Evolutionary conservation across 2,329 filamentous ascomycete species (phyloP).

Genomic region (Fonsecaea nubica): DNA sequence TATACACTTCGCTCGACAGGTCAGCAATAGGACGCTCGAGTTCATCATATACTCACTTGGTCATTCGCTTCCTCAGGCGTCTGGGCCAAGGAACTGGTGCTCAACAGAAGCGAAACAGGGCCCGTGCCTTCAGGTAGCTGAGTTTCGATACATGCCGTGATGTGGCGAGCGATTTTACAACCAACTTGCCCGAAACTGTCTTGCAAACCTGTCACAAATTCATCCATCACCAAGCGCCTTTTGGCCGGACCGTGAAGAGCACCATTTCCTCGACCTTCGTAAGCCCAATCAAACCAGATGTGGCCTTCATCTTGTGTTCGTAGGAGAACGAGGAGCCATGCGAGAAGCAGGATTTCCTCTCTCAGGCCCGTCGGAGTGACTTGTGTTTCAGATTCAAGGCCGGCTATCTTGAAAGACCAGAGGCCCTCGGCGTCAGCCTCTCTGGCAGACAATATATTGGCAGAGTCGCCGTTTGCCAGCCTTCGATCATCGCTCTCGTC

Average conservation of each 20-base stretch:
- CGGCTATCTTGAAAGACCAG: slow-evolving; percentile 43
- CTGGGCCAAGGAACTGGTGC: slow-evolving; percentile 21
- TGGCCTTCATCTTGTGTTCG: slow-evolving; percentile 51
- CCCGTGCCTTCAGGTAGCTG: slow-evolving; percentile 47
- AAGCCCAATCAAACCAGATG: slow-evolving; percentile 51
- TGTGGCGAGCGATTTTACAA: slow-evolving; percentile 42
- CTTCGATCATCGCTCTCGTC: slow-evolving; percentile 3
- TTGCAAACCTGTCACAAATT: slow-evolving; percentile 46
- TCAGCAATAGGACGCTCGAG: slow-evolving; percentile 28
- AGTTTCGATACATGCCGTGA: slow-evolving; percentile 52
- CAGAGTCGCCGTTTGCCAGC: slow-evolving; percentile 4
- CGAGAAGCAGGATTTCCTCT: slow-evolving; percentile 52
- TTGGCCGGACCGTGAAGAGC: slow-evolving; percentile 32
- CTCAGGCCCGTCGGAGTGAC: slow-evolving; percentile 46
- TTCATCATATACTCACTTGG: slow-evolving; percentile 18
- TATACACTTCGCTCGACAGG: slow-evolving; percentile 38
- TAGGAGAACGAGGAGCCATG: slow-evolving; percentile 56
- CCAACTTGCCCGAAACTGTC: slow-evolving; percentile 43
- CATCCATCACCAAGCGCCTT: slow-evolving; percentile 42
- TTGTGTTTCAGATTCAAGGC: slow-evolving; percentile 41
- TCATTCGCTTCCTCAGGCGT: slow-evolving; percentile 16
- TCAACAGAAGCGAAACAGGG: slow-evolving; percentile 45
- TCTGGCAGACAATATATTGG: not conserved
- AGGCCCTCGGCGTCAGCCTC: slow-evolving; percentile 23
- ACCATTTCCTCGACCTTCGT: slow-evolving; percentile 36